Conservation (phyloP, 441 rosid genomes). For the Brassica balearica region DNA sequence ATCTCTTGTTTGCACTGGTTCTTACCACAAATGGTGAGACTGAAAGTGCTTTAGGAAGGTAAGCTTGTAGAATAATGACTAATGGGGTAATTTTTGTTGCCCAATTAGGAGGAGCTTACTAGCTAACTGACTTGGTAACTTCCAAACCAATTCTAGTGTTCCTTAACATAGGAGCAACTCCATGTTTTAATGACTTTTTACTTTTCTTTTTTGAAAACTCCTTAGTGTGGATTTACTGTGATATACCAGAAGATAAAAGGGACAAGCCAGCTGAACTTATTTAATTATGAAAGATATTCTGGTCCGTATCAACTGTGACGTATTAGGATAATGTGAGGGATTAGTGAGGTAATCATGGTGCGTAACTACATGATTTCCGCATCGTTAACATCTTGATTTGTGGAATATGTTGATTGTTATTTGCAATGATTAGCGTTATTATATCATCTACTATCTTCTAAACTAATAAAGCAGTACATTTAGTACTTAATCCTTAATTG, state of each 20-base stretch:
- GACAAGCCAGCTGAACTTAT: slow-evolving; percentile 4
- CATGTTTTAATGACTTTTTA: not conserved
- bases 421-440: slow-evolving; percentile 53
- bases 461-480: no score
- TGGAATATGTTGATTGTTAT: slow-evolving; percentile 51
- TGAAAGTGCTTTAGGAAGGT: not conserved
- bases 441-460: not conserved
- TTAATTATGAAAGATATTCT: not conserved
- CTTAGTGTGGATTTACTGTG: not conserved
- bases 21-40: not conserved
- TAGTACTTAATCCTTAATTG: no score
- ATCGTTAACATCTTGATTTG: slow-evolving; percentile 53
- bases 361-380: slow-evolving; percentile 58
- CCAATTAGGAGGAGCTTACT: not conserved
- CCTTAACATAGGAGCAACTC: not conserved
- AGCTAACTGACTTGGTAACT: not conserved
- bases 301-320: slow-evolving; percentile 26
- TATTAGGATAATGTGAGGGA: slow-evolving; percentile 43
- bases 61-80: not conserved
- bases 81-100: not conserved
- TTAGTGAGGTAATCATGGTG: slow-evolving; percentile 62
- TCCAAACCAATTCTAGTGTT: not conserved
- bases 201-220: not conserved
- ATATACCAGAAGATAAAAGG: not conserved
- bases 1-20: slow-evolving; percentile 1